phyloP scores from a whole-genome alignment of 2,329 filamentous ascomycete species.

The Teratosphaeria epicoccoides region DNA sequence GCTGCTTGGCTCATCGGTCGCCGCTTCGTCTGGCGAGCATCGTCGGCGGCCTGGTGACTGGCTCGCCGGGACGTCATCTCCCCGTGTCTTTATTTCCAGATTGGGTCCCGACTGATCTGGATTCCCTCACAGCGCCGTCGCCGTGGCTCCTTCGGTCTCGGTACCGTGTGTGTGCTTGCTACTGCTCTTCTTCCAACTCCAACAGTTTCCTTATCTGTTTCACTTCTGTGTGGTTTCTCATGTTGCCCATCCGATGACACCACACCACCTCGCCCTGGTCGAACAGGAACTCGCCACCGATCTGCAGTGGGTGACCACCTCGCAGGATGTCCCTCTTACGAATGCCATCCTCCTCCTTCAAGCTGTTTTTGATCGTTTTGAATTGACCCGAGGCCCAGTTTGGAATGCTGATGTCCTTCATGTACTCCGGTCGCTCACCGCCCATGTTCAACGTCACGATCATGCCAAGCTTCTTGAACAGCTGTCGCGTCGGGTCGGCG shows the following conservation, averaged over 20 bases:
- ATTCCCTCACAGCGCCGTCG: too few relatives aligned
- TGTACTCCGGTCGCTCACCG: constrained; percentile 25
- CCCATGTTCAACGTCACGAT: constrained; percentile 24
- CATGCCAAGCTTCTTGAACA: constrained; percentile 30
- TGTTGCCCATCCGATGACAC: constrained; percentile 33
- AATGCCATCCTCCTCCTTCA: constrained; percentile 23
- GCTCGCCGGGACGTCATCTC: too few relatives aligned
- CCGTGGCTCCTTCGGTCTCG: too few relatives aligned
- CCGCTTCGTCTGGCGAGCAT: background rate
- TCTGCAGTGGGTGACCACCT: constrained; percentile 29
- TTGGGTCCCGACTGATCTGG: too few relatives aligned
- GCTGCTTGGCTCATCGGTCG: background rate
- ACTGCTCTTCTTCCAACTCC: constrained; percentile 23
- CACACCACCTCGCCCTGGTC: constrained; percentile 30
- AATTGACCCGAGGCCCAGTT: constrained; percentile 25
- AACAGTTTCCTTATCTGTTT: constrained; percentile 25
- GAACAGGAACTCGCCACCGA: constrained; percentile 33
- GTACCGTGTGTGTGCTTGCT: too few relatives aligned
- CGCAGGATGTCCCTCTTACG: constrained; percentile 22
- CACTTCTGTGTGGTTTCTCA: constrained; percentile 29
- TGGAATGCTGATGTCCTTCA: constrained; percentile 24
- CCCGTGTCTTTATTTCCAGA: too few relatives aligned
- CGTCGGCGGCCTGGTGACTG: too few relatives aligned
- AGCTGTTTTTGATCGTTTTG: constrained; percentile 14
- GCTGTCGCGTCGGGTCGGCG: constrained; percentile 25